A percentile compares a stretch with the other conserved stretches of the same genome.
These are phyloP conservation scores for Dimocarpus longan DNA, from an alignment of 345 rosid species.

Conservation along the genomic window DNA sequence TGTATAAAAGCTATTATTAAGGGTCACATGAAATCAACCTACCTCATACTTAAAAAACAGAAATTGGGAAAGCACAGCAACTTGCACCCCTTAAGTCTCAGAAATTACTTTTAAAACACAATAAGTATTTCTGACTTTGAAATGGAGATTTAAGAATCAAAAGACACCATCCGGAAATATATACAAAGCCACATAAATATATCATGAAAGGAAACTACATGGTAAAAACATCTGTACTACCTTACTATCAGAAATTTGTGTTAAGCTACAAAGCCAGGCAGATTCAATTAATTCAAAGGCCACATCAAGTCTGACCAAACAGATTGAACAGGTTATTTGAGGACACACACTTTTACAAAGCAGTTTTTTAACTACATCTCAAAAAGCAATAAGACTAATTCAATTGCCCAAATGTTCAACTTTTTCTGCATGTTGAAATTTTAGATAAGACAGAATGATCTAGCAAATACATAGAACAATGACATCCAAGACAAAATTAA, in stretches of 20 bases:
- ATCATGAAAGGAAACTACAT: neutral
- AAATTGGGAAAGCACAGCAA: neutral
- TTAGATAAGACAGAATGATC: neutral
- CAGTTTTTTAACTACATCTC: neutral
- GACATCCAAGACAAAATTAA: neutral
- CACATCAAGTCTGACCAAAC: neutral
- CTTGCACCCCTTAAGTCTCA: neutral
- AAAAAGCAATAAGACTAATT: neutral
- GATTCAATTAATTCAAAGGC: neutral
- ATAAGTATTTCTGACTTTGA: neutral
- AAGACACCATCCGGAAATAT: neutral
- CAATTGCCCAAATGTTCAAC: neutral
- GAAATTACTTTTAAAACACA: neutral
- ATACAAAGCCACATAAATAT: neutral
- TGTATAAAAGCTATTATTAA: conserved; percentile 29
- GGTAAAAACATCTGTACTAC: neutral
- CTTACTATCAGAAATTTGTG: no score
- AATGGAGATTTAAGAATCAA: neutral
- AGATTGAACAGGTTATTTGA: neutral
- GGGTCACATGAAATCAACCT: neutral
- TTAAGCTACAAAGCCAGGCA: neutral
- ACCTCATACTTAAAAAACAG: neutral
- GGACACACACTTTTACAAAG: neutral
- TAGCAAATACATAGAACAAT: neutral
- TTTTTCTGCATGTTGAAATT: neutral